These are phyloP conservation scores for Teunomyces panamensis DNA, from an alignment of 805 yeast species.

Conservation along the genomic window DNA sequence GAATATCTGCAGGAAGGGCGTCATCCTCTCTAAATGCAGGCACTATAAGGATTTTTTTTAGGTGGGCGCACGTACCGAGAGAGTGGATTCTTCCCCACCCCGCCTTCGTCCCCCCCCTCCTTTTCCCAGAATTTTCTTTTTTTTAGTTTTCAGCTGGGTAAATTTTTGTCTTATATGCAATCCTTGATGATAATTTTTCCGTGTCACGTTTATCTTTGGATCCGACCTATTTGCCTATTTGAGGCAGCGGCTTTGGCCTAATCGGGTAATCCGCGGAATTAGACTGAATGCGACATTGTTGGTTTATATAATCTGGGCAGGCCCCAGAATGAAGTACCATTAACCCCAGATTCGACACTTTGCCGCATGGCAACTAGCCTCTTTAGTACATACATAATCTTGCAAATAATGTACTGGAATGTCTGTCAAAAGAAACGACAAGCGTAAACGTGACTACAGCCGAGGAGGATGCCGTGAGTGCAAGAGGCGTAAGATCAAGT, in stretches of 20 bases:
- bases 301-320: too few relatives aligned
- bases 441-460: conserved; percentile 22
- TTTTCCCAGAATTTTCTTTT: too few relatives aligned
- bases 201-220: neutral
- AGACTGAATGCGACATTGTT: neutral
- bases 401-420: conserved; percentile 1
- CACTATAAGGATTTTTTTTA: neutral
- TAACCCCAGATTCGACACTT: too few relatives aligned
- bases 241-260: neutral
- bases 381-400: neutral
- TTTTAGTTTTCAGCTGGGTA: too few relatives aligned
- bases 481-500: conserved; percentile 42
- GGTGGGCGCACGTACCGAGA: too few relatives aligned
- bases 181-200: too few relatives aligned
- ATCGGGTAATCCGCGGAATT: neutral
- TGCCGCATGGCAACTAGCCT: neutral
- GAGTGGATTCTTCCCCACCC: neutral
- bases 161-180: too few relatives aligned
- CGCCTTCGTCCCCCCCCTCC: neutral
- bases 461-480: conserved; percentile 43
- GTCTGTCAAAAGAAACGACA: conserved; percentile 4
- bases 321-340: too few relatives aligned
- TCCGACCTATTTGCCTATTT: neutral
- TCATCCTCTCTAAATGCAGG: neutral
- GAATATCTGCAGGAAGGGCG: neutral